Conservation (phyloP, 805 yeast genomes). For the Ogataea chonburiensis region DNA sequence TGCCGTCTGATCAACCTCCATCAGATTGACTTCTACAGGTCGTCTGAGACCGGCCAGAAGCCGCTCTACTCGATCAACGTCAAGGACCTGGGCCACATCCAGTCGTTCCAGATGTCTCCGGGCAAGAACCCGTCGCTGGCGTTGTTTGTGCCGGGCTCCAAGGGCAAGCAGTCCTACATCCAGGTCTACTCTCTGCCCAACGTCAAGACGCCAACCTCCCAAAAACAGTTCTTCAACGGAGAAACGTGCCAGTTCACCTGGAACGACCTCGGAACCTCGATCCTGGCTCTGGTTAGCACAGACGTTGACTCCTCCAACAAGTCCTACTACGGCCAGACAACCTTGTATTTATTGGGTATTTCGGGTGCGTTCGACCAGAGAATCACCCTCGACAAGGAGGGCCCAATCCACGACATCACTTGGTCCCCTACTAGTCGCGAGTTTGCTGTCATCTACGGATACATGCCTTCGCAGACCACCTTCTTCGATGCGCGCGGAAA, state of each 20-base stretch:
- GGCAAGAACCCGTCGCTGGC: constrained; percentile 90
- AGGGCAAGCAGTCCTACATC: constrained; percentile 87
- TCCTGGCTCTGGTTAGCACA: constrained; percentile 89
- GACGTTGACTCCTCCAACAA: constrained; percentile 94
- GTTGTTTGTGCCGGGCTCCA: constrained; percentile 81
- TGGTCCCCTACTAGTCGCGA: constrained; percentile 97
- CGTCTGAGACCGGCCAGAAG: constrained; percentile 41
- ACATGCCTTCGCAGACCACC: constrained; percentile 95
- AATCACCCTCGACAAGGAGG: constrained; percentile 84
- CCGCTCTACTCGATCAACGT: constrained; percentile 62
- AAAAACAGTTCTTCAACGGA: constrained; percentile 91
- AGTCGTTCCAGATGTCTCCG: constrained; percentile 66
- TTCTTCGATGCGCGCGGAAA: constrained; percentile 95
- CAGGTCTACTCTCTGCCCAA: constrained; percentile 79
- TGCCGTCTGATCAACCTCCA: constrained; percentile 51
- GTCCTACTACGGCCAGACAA: constrained; percentile 95
- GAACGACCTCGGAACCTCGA: constrained; percentile 93
- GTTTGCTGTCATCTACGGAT: constrained; percentile 96
- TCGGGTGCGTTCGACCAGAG: constrained; percentile 90
- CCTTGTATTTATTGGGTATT: constrained; percentile 84
- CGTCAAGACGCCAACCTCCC: constrained; percentile 73
- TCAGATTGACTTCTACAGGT: constrained; percentile 68
- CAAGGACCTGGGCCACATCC: constrained; percentile 47
- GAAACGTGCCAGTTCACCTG: constrained; percentile 90
- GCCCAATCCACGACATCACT: constrained; percentile 95